Percentiles rank a stretch among this genome's conserved stretches.
Evolutionary conservation across 179 eudicot genomes (phyloP).

Genomic region (Silene vulgaris): DNA sequence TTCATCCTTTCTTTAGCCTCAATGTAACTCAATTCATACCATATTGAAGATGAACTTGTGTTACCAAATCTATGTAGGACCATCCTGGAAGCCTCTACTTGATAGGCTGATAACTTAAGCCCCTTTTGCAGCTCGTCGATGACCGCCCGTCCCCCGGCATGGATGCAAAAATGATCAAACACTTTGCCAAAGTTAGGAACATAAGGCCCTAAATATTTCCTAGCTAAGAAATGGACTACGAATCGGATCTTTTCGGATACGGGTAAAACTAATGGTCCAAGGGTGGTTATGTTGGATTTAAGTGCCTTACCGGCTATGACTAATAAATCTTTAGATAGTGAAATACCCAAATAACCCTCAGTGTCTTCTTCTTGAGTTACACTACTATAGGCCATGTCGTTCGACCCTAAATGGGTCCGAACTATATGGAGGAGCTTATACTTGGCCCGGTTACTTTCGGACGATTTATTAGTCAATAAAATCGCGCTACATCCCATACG

Average conservation of each 20-base stretch:
- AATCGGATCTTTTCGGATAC: constrained; percentile 13
- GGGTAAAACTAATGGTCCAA: constrained; percentile 15
- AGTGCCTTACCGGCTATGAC: constrained; percentile 11
- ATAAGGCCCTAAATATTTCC: not conserved
- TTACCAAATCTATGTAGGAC: constrained; percentile 15
- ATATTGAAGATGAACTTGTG: constrained; percentile 8
- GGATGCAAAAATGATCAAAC: constrained; percentile 14
- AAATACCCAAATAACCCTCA: constrained; percentile 14
- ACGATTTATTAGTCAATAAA: constrained; percentile 7
- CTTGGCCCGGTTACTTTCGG: constrained; percentile 10
- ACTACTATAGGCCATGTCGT: not conserved
- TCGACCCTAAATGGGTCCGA: constrained; percentile 10
- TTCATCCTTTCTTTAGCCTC: constrained; percentile 17
- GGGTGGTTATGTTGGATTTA: not conserved
- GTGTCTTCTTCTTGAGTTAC: constrained; percentile 6
- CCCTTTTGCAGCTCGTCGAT: constrained; percentile 13
- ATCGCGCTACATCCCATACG: constrained; percentile 13
- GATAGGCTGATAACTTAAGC: not conserved
- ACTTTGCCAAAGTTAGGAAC: constrained; percentile 12
- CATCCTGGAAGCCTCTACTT: constrained; percentile 14
- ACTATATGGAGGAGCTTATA: constrained; percentile 2
- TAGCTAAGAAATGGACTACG: not conserved
- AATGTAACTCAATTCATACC: constrained; percentile 11
- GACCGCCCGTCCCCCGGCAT: constrained; percentile 11
- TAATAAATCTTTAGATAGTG: constrained; percentile 9